Base-by-base conservation (phyloP, 306 rosid genomes). In the Crotalaria pallida region DNA sequence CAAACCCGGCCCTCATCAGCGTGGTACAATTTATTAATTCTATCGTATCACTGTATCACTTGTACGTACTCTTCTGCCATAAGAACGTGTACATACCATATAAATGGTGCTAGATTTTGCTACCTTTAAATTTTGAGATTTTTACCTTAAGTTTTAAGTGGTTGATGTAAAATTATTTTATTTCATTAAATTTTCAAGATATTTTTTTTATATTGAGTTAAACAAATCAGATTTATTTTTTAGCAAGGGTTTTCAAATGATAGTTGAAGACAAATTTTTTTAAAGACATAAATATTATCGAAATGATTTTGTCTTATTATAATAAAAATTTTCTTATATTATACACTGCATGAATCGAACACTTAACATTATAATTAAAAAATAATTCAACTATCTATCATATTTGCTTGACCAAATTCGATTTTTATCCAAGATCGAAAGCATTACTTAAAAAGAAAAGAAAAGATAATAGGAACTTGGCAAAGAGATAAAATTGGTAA, bases 161-260 rank as follows among this genome's bases (percentile, higher is more conserved):
- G 17, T 48, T 26, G 51, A 50, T 63, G 53, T 63, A 8, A 74
- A 43, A 24, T 38, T 12, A 63, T 10, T 9, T 38, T 74, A 47
- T 78, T 57, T 45, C 66, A 56, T 78, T 56, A 45, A 49, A 57
- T 29, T 65, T 65, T 58, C 26, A 16, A 71, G 75, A 66, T 72
- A 49, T 58, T 41, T 62, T 23, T 65, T 38, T 65, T 1, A 24
- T 64, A 63, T 33, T 6, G 29, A 47, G 56, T 49, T 22, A 48
- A 41, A 3, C 73, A 78, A 50, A 66, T 65, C 71, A n/a, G n/a
- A n/a, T n/a, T n/a, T n/a, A n/a, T n/a, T n/a, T n/a, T n/a, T n/a
- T n/a, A n/a, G n/a, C n/a, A n/a, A n/a, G n/a, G n/a, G n/a, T n/a
- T n/a, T n/a, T n/a, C n/a, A n/a, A n/a, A n/a, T n/a, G n/a, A n/a